Conservation (phyloP, 108 stramenopile species). For the Fistulifera pelliculosa region DNA sequence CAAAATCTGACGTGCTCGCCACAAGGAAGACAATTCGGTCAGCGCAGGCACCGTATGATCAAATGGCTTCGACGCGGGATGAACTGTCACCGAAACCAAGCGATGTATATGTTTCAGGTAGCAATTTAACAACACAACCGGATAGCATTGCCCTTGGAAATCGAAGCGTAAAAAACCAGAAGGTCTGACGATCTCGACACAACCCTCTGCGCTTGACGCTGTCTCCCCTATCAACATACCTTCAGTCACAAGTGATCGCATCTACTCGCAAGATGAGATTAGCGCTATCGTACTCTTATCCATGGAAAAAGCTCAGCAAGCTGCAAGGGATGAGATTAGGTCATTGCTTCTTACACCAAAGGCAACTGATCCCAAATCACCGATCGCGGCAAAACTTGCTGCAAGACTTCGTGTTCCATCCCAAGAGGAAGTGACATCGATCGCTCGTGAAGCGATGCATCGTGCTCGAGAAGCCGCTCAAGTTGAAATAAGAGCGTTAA, state of each 20-base stretch:
- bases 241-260: not conserved
- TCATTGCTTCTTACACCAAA: not conserved
- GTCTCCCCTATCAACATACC: too few species aligned
- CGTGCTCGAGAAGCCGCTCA: not conserved
- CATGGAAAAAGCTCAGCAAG: slow-evolving; percentile 3
- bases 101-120: too few species aligned
- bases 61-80: too few species aligned
- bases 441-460: not conserved
- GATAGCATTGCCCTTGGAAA: too few species aligned
- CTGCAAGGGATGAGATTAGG: not conserved
- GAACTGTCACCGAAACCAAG: too few species aligned
- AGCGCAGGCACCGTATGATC: too few species aligned
- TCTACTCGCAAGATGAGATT: not conserved
- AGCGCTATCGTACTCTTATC: not conserved
- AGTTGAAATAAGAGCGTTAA: not conserved
- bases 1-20: too few species aligned
- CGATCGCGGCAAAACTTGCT: not conserved
- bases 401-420: not conserved
- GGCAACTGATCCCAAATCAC: not conserved
- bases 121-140: too few species aligned
- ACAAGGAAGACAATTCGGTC: too few species aligned
- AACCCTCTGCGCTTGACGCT: too few species aligned
- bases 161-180: too few species aligned
- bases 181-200: too few species aligned
- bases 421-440: not conserved